Evolutionary conservation across 176 grass and related monocot genomes (phyloP).

Genomic region (Rhynchospora pubera): DNA sequence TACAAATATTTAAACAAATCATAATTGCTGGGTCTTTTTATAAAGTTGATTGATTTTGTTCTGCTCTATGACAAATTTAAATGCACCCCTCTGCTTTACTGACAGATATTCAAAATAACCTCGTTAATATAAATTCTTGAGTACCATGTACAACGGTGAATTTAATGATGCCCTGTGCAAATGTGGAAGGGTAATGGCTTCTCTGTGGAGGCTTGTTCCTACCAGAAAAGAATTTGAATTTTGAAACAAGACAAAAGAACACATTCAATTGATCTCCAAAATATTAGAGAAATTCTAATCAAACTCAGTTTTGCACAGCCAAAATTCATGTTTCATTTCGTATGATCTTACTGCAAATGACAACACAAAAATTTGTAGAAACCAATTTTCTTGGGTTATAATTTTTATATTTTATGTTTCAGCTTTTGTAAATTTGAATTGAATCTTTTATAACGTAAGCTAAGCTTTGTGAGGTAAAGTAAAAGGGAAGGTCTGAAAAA

Average conservation of each 20-base stretch:
- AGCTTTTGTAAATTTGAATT: no score
- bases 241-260: not conserved
- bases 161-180: constrained; percentile 17
- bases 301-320: not conserved
- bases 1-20: constrained; percentile 10
- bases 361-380: not conserved
- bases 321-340: not conserved
- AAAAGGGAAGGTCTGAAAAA: not conserved
- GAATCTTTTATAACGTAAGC: not conserved
- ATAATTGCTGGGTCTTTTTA: constrained; percentile 18
- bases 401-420: not conserved
- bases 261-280: not conserved
- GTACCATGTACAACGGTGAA: not conserved
- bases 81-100: not conserved
- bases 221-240: constrained; percentile 8
- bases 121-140: constrained; percentile 9
- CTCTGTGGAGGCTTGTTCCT: not conserved
- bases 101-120: not conserved
- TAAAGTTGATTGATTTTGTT: not conserved
- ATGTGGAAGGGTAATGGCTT: not conserved
- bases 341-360: not conserved
- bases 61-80: constrained; percentile 5
- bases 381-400: not conserved
- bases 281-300: not conserved
- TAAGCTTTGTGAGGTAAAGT: not conserved